Evolutionary conservation across 768 basidiomycete genomes (phyloP).

Genomic region (Epithele typhae): DNA sequence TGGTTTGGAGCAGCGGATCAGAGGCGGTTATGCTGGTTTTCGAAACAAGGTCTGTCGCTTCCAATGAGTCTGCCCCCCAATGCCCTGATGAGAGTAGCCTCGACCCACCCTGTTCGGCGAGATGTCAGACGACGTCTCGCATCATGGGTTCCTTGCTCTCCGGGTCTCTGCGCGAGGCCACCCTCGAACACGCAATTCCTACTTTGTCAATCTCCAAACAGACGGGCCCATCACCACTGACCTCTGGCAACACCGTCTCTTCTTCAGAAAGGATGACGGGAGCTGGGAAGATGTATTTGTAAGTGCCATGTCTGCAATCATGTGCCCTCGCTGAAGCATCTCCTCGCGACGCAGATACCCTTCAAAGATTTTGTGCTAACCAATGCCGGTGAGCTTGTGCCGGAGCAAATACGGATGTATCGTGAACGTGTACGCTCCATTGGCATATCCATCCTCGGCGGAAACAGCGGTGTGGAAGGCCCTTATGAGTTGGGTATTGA

Average conservation of each 20-base stretch:
- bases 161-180: slow-evolving; percentile 77
- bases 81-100: slow-evolving; percentile 34
- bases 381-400: slow-evolving; percentile 65
- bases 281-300: slow-evolving; percentile 84
- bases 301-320: slow-evolving; percentile 30
- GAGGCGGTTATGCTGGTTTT: slow-evolving; percentile 90
- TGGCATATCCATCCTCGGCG: slow-evolving; percentile 85
- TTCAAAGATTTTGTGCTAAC: slow-evolving; percentile 73
- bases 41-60: slow-evolving; percentile 61
- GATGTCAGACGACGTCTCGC: slow-evolving; percentile 76
- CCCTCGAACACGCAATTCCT: slow-evolving; percentile 72
- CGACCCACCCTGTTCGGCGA: slow-evolving; percentile 87
- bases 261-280: slow-evolving; percentile 59
- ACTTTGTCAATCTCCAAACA: slow-evolving; percentile 92
- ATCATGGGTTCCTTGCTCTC: slow-evolving; percentile 76
- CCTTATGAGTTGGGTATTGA: slow-evolving; percentile 81
- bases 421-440: slow-evolving; percentile 72
- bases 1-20: slow-evolving; percentile 61
- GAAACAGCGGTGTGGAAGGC: slow-evolving; percentile 71
- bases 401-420: slow-evolving; percentile 71
- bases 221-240: slow-evolving; percentile 77
- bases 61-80: not conserved
- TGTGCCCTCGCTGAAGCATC: not conserved
- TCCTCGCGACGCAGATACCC: slow-evolving; percentile 56
- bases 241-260: slow-evolving; percentile 94